These are phyloP conservation scores for Aspergillus thermomutatus DNA, from an alignment of 2,329 filamentous ascomycete species.

Conservation along the genomic window DNA sequence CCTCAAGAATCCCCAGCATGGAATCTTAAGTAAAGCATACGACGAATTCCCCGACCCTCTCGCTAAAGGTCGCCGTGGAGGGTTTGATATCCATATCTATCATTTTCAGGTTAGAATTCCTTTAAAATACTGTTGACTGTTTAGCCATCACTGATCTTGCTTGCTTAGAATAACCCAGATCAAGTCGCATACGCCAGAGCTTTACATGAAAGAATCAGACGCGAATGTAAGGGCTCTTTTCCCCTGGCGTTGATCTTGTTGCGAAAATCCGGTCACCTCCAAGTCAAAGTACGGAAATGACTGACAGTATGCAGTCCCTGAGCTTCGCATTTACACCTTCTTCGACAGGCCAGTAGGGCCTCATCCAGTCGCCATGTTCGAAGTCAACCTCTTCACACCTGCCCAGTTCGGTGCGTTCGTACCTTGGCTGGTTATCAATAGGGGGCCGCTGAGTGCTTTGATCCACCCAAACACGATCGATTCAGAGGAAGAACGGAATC, in stretches of 20 bases:
- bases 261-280: background rate
- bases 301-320: slow-evolving; percentile 62
- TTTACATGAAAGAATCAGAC: slow-evolving; percentile 72
- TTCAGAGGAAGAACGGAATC: slow-evolving; percentile 51
- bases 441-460: slow-evolving; percentile 74
- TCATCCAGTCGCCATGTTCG: slow-evolving; percentile 84
- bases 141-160: background rate
- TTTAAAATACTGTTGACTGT: background rate
- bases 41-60: slow-evolving; percentile 66
- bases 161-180: slow-evolving; percentile 51
- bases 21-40: slow-evolving; percentile 65
- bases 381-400: slow-evolving; percentile 83
- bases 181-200: slow-evolving; percentile 67
- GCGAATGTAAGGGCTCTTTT: slow-evolving; percentile 61
- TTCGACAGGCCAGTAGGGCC: slow-evolving; percentile 78
- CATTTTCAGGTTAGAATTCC: slow-evolving; percentile 54
- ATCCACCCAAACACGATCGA: slow-evolving; percentile 73
- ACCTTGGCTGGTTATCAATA: slow-evolving; percentile 76
- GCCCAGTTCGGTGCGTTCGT: slow-evolving; percentile 87
- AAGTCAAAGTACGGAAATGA: background rate
- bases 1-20: slow-evolving; percentile 62
- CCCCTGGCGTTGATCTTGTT: background rate
- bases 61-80: slow-evolving; percentile 62
- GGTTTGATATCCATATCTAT: slow-evolving; percentile 87
- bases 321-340: slow-evolving; percentile 75